These are phyloP conservation scores for Penicillium fuscoglaucum DNA, from an alignment of 2,329 filamentous ascomycete genomes.

Conservation along the genomic window DNA sequence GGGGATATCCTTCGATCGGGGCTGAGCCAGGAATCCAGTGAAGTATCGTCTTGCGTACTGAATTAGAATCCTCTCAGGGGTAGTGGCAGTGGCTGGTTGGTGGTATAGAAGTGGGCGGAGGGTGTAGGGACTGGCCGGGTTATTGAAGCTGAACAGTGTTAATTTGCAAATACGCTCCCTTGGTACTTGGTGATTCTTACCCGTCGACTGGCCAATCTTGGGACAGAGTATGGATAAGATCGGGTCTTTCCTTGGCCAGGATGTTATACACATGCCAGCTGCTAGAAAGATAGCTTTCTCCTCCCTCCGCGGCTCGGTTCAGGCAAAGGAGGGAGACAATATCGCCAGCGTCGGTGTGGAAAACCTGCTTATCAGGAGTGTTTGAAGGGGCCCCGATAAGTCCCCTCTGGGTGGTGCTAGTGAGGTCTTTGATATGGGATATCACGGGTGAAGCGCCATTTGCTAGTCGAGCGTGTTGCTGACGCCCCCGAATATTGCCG, in stretches of 20 bases:
- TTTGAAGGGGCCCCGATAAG: conserved; percentile 25
- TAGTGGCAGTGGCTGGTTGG: conserved; percentile 48
- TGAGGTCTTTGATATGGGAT: conserved; percentile 64
- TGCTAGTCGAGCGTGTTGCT: conserved; percentile 37
- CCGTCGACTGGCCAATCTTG: conserved; percentile 52
- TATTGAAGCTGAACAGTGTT: conserved; percentile 50
- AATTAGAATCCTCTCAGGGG: conserved; percentile 57
- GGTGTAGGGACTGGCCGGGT: conserved; percentile 48
- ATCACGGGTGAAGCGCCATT: conserved; percentile 47
- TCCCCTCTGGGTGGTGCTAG: conserved; percentile 12
- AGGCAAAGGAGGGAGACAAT: conserved; percentile 54
- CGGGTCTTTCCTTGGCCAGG: conserved; percentile 53
- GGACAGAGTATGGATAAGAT: conserved; percentile 54
- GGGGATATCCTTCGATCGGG: conserved; percentile 46
- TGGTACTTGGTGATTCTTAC: conserved; percentile 30
- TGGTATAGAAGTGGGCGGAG: conserved; percentile 51
- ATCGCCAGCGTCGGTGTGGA: conserved; percentile 59
- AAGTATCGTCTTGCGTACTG: conserved; percentile 63
- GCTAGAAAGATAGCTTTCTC: conserved; percentile 55
- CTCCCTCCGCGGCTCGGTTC: conserved; percentile 50
- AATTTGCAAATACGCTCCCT: background rate
- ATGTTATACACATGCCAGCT: conserved; percentile 58
- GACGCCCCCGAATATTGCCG: conserved; percentile 41
- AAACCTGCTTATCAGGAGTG: conserved; percentile 45
- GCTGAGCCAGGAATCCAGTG: conserved; percentile 50